Conservation (phyloP, 257 asterid species). For the Perilla frutescens region DNA sequence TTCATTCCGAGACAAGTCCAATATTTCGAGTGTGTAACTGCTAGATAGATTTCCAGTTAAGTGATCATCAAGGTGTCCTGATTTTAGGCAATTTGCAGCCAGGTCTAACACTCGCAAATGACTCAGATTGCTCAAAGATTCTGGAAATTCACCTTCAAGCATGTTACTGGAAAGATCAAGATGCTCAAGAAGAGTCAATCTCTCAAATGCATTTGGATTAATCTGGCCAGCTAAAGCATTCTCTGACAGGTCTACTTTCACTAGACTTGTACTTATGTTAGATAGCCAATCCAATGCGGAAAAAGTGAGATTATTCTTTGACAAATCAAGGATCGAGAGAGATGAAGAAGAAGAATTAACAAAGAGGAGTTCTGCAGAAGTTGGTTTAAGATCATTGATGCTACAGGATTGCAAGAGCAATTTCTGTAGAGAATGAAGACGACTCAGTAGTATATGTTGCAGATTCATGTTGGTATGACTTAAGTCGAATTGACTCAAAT, state of each 20-base stretch:
- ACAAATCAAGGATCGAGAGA: conserved; percentile 24
- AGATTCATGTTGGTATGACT: not conserved
- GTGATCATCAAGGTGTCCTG: no score
- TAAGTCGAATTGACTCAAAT: not conserved
- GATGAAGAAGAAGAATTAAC: conserved; percentile 29
- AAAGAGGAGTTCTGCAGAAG: no score
- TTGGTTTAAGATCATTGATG: no score
- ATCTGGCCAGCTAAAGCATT: conserved; percentile 37
- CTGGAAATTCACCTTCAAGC: conserved; percentile 38
- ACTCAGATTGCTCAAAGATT: not conserved
- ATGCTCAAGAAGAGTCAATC: conserved; percentile 10
- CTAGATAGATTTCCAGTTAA: no score
- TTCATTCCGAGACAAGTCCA: no score
- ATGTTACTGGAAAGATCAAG: conserved; percentile 22
- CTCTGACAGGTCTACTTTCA: conserved; percentile 26
- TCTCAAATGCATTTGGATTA: conserved; percentile 39
- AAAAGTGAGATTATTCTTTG: not conserved
- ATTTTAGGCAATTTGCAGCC: no score
- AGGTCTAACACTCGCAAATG: not conserved
- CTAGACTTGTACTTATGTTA: conserved; percentile 29
- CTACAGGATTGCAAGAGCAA: not conserved
- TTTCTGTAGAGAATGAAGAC: conserved; percentile 5
- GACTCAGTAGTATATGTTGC: not conserved
- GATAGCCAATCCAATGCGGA: conserved; percentile 18
- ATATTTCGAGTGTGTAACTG: no score